These are phyloP conservation scores for Phoma herbarum DNA, from an alignment of 2,329 filamentous ascomycete species.

Conservation along the genomic window DNA sequence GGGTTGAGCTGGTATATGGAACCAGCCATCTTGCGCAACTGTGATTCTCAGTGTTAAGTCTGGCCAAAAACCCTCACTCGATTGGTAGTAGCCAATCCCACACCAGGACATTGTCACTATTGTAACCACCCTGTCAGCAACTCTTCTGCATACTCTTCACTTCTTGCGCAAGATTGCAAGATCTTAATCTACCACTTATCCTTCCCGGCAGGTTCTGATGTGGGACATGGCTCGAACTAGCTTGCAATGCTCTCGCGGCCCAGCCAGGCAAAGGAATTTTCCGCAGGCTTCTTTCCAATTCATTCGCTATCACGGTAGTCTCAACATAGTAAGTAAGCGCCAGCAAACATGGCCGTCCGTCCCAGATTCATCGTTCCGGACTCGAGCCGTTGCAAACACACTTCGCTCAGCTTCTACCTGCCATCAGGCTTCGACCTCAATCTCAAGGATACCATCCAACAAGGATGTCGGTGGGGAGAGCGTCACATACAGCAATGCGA, in stretches of 20 bases:
- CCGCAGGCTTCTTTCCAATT: neutral
- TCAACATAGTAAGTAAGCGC: neutral
- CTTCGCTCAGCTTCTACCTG: neutral
- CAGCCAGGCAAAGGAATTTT: neutral
- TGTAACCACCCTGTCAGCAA: neutral
- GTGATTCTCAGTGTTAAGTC: neutral
- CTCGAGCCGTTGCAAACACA: too few relatives aligned
- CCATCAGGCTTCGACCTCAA: too few relatives aligned
- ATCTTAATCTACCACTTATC: neutral
- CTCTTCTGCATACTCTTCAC: neutral
- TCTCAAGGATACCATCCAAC: neutral
- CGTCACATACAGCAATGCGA: conserved; percentile 41
- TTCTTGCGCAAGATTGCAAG: neutral
- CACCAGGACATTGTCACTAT: neutral
- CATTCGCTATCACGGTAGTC: neutral
- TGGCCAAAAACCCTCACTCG: neutral
- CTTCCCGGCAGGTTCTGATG: neutral
- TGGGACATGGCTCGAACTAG: neutral
- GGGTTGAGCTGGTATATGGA: neutral
- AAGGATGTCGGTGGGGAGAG: neutral
- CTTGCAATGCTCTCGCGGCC: neutral
- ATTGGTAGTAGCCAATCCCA: neutral
- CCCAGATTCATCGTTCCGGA: neutral
- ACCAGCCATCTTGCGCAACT: neutral
- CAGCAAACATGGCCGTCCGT: neutral